phyloP scores from a whole-genome alignment of 495 filamentous ascomycete species.

The Aspergillus hancockii region DNA sequence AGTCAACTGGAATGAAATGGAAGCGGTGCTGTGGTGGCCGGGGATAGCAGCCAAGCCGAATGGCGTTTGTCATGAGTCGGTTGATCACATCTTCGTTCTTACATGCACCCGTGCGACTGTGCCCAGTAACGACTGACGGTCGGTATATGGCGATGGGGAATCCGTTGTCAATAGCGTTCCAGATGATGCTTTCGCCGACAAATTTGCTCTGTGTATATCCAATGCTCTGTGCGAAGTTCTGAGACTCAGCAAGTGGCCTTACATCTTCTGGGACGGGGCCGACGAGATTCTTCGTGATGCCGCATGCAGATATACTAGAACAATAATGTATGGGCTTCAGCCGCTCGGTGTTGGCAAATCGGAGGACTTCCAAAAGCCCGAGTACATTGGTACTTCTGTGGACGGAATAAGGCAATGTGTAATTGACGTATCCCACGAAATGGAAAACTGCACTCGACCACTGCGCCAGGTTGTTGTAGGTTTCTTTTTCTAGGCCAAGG shows the following conservation, averaged over 20 bases:
- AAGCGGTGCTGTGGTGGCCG: slow-evolving; percentile 8
- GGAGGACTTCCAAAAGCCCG: slow-evolving; percentile 9
- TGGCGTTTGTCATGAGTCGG: slow-evolving; percentile 12
- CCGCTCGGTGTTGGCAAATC: slow-evolving; percentile 12
- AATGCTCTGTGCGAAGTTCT: slow-evolving; percentile 7
- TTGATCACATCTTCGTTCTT: slow-evolving; percentile 21
- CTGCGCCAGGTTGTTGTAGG: slow-evolving; percentile 7
- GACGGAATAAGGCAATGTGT: slow-evolving; percentile 16
- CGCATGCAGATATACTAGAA: slow-evolving; percentile 19
- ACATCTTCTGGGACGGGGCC: slow-evolving; percentile 14
- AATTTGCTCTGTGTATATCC: slow-evolving; percentile 23
- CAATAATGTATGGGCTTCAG: slow-evolving; percentile 20
- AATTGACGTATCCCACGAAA: slow-evolving; percentile 18
- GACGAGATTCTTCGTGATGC: slow-evolving; percentile 2
- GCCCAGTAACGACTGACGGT: slow-evolving; percentile 12
- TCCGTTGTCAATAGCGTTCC: slow-evolving; percentile 16
- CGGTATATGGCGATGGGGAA: slow-evolving; percentile 22
- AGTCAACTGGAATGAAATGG: slow-evolving; percentile 19
- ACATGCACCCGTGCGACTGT: slow-evolving; percentile 14
- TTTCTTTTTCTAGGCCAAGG: slow-evolving; percentile 11
- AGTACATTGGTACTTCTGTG: slow-evolving; percentile 19
- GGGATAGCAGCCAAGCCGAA: slow-evolving; percentile 18
- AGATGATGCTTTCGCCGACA: slow-evolving; percentile 15
- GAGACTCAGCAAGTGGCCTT: slow-evolving; percentile 9
- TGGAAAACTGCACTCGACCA: slow-evolving; percentile 23